Evolutionary conservation across 2,329 filamentous ascomycete species (phyloP).

Genomic region (Onygenales sp.): DNA sequence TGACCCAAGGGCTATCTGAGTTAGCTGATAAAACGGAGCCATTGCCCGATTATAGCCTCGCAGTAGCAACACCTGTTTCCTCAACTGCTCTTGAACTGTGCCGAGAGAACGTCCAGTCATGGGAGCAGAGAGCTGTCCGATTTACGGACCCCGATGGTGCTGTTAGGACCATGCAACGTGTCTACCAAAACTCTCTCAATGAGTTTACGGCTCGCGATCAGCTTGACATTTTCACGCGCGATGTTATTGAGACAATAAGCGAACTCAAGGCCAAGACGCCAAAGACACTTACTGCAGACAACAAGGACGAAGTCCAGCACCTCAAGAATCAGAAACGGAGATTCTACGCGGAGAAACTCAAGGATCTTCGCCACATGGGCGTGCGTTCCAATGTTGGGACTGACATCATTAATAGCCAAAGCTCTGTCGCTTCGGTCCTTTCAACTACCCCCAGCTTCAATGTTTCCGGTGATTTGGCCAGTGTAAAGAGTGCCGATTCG

Average conservation of each 20-base stretch:
- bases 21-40: slow-evolving; percentile 23
- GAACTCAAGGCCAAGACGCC: slow-evolving; percentile 81
- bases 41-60: not conserved
- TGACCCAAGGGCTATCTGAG: slow-evolving; percentile 24
- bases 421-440: slow-evolving; percentile 60
- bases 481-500: slow-evolving; percentile 48
- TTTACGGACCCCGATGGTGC: slow-evolving; percentile 63
- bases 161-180: slow-evolving; percentile 61
- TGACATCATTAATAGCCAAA: slow-evolving; percentile 63
- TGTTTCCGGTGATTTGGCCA: slow-evolving; percentile 12
- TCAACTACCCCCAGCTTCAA: slow-evolving; percentile 42
- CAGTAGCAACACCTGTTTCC: slow-evolving; percentile 8
- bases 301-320: slow-evolving; percentile 73
- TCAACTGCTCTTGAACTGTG: slow-evolving; percentile 25
- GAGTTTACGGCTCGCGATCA: slow-evolving; percentile 49
- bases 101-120: slow-evolving; percentile 19
- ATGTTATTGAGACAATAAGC: slow-evolving; percentile 57
- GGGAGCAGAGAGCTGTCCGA: slow-evolving; percentile 47
- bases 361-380: slow-evolving; percentile 77
- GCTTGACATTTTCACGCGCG: slow-evolving; percentile 59
- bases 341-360: slow-evolving; percentile 80
- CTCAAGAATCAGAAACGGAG: slow-evolving; percentile 85
- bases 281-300: slow-evolving; percentile 70
- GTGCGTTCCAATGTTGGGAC: slow-evolving; percentile 72
- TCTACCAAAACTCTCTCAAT: slow-evolving; percentile 45